These are phyloP conservation scores for Thelonectria olida DNA, from an alignment of 2,329 filamentous ascomycete species.

Conservation along the genomic window DNA sequence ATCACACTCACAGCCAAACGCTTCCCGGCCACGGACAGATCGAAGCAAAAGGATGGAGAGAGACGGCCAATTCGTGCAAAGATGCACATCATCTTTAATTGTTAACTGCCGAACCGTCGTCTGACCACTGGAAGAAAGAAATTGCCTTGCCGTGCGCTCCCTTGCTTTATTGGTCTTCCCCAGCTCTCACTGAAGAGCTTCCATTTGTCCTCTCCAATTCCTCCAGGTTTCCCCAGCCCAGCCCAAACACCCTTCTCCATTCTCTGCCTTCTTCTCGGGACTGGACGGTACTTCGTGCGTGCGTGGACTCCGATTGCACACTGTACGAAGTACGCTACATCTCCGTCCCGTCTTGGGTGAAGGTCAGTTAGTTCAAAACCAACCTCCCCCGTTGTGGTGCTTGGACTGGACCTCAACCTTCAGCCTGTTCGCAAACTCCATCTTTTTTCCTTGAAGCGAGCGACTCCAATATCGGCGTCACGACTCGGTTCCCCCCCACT, in stretches of 20 bases:
- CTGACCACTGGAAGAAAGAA: neutral
- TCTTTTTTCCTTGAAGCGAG: slow-evolving; percentile 10
- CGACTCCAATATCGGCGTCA: slow-evolving; percentile 20
- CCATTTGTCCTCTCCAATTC: neutral
- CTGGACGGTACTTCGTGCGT: slow-evolving; percentile 1
- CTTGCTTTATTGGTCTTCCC: neutral
- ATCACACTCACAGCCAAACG: neutral
- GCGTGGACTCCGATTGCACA: neutral
- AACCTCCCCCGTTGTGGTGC: slow-evolving; percentile 6
- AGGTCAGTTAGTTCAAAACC: slow-evolving; percentile 6
- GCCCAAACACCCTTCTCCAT: slow-evolving; percentile 4
- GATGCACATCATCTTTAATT: neutral
- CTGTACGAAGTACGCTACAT: neutral
- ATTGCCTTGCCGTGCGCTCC: neutral
- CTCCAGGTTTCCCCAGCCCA: slow-evolving; percentile 19
- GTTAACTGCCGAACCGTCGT: neutral
- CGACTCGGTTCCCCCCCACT: slow-evolving; percentile 16
- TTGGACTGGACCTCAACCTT: slow-evolving; percentile 12
- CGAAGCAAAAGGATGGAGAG: neutral
- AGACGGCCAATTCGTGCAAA: neutral
- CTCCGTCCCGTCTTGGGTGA: neutral
- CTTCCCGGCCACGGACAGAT: neutral
- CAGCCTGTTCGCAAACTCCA: slow-evolving; percentile 13
- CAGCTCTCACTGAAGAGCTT: neutral
- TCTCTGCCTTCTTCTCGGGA: neutral